Percentiles rank a stretch among this genome's conserved stretches.
These are phyloP conservation scores for Ramaria sp. DNA, from an alignment of 768 basidiomycete species.

Conservation along the genomic window DNA sequence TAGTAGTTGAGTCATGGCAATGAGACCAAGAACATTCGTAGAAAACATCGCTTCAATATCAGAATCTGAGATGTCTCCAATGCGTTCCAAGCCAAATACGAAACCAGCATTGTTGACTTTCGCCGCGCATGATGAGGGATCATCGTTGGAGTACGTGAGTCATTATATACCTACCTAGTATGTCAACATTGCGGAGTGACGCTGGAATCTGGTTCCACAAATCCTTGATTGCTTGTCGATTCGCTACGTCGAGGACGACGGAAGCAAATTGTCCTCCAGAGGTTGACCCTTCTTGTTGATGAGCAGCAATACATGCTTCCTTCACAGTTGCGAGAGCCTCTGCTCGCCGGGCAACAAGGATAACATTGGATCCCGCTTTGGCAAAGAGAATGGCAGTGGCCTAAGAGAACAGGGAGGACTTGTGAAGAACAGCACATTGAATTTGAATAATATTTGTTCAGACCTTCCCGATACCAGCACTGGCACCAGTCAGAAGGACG, in stretches of 20 bases:
- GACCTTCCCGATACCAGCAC: conserved; percentile 83
- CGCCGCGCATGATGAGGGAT: too few species aligned
- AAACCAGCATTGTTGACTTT: conserved; percentile 77
- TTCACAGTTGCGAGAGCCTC: conserved; percentile 66
- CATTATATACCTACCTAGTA: conserved; percentile 70
- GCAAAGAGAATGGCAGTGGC: conserved; percentile 85
- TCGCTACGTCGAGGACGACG: conserved; percentile 70
- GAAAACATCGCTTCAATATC: conserved; percentile 80
- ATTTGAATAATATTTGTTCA: conserved; percentile 17
- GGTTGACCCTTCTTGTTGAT: conserved; percentile 58
- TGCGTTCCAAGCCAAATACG: conserved; percentile 77
- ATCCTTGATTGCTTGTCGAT: conserved; percentile 56
- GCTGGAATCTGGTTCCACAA: conserved; percentile 64
- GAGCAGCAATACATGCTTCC: conserved; percentile 54
- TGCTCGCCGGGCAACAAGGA: conserved; percentile 68
- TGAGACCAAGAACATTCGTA: conserved; percentile 68
- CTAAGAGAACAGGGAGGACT: conserved; percentile 25
- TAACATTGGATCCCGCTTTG: conserved; percentile 83
- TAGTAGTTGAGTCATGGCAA: conserved; percentile 69
- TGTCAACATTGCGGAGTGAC: conserved; percentile 64
- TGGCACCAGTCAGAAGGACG: conserved; percentile 83
- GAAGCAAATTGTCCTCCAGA: conserved; percentile 70
- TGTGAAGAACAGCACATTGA: neutral
- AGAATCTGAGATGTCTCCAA: conserved; percentile 67
- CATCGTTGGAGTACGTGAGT: too few species aligned